Evolutionary conservation across 2,329 filamentous ascomycete genomes (phyloP).

Genomic region (Sporothrix curviconia): DNA sequence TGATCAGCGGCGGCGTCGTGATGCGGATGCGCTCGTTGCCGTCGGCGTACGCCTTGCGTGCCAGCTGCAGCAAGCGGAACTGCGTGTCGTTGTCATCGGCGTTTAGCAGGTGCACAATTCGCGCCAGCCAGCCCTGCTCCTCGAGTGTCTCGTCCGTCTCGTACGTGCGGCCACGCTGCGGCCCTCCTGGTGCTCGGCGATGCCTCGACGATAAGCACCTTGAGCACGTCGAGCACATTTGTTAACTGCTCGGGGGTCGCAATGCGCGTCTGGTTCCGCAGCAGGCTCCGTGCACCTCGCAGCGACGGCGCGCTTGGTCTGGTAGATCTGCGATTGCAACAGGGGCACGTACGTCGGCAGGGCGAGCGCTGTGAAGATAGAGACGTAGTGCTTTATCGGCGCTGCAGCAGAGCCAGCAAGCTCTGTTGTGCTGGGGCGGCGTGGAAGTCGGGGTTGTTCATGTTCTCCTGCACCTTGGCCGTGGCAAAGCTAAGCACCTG

Average conservation of each 20-base stretch:
- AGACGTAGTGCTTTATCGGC: constrained; percentile 82
- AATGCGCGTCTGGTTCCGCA: constrained; percentile 76
- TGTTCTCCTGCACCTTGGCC: constrained; percentile 77
- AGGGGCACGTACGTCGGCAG: constrained; percentile 88
- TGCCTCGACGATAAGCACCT: constrained; percentile 89
- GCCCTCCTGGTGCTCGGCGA: constrained; percentile 71
- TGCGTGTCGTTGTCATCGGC: constrained; percentile 86
- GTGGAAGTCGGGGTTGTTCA: constrained; percentile 92
- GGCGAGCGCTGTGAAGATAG: constrained; percentile 91
- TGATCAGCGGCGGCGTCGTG: constrained; percentile 88
- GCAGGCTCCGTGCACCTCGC: constrained; percentile 75
- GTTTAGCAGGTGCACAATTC: constrained; percentile 82
- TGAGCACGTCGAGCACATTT: constrained; percentile 79
- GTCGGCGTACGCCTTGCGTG: constrained; percentile 78
- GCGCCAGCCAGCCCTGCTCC: constrained; percentile 93
- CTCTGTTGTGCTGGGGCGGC: constrained; percentile 81
- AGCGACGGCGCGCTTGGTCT: constrained; percentile 82
- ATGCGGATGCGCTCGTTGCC: constrained; percentile 95
- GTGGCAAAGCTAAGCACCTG: constrained; percentile 86
- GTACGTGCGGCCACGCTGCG: constrained; percentile 57
- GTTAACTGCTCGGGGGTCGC: constrained; percentile 73
- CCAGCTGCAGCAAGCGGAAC: constrained; percentile 84
- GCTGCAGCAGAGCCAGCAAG: constrained; percentile 85
- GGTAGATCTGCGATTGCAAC: constrained; percentile 85
- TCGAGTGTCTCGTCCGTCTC: constrained; percentile 98